Base-by-base conservation (phyloP, 768 basidiomycete genomes). In the Leccinum disarticulatum region DNA sequence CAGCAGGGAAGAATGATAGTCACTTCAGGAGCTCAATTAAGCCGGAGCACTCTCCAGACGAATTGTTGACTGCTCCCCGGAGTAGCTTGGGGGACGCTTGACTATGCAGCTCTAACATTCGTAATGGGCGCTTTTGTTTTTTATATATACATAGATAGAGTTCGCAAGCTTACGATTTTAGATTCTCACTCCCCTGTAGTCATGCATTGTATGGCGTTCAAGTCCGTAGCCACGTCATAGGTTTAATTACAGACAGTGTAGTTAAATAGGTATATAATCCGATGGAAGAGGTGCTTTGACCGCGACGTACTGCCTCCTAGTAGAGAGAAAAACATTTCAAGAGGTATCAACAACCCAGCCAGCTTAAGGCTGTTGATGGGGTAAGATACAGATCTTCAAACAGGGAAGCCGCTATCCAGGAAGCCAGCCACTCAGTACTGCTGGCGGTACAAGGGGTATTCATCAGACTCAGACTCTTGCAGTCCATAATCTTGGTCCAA, bases 31-130 rank as follows among this genome's bases (percentile, higher is more conserved):
- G 81, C 79, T 76, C 87, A 87, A 87, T 87, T 89, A 89, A 89
- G 87, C 87, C 87, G 87, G 87, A 88, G 86, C 83, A 72, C 76
- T 77, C 79, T 75, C 79, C 71, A 81, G 76, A 75, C 66, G 65
- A 70, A 73, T 63, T 62, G 70, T 61, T 70, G 70, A 73, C 77
- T 69, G 67, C 66, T 57, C 70, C 69, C 67, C 55, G 63, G 70
- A 71, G 73, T 75, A 78, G 74, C 61, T 74, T 77, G 77, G 78
- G 76, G 79, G 76, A 75, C 78, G 85, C 86, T 89, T 86, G 87
- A 89, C 87, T 89, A 86, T 87, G 87, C 66, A 66, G 81, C 79
- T 82, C 86, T 70, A 65, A 89, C 85, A 88, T 74, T 60, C 41
- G n/a, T 10, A 43, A n/a, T 43, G n/a, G 41, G n/a, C 3, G n/a